phyloP scores from a whole-genome alignment of 352 stramenopile genomes.

The Thalassiosira exigua region DNA sequence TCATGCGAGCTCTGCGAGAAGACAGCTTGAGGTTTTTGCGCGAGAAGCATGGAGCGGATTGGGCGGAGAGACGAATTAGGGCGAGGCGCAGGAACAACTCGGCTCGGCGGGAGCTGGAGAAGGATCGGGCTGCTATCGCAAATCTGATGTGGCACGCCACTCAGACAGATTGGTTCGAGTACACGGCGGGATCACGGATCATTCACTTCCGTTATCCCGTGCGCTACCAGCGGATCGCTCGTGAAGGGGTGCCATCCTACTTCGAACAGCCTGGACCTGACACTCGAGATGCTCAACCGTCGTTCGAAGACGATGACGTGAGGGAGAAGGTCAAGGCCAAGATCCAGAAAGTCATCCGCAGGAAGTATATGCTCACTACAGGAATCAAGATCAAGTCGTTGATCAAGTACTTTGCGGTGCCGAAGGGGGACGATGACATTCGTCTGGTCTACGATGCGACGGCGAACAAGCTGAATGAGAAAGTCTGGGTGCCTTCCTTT shows the following conservation, averaged over 20 bases:
- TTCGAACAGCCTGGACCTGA: conserved; percentile 30
- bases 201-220: conserved; percentile 49
- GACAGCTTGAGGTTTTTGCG: no score
- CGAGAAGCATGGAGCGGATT: no score
- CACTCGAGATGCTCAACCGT: no score
- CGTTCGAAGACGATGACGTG: no score
- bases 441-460: conserved; percentile 73
- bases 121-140: background rate
- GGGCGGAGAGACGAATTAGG: no score
- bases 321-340: background rate
- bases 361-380: conserved; percentile 23
- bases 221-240: conserved; percentile 17
- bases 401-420: conserved; percentile 65
- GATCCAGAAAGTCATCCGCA: background rate
- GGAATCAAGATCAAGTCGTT: conserved; percentile 32
- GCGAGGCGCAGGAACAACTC: no score
- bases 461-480: conserved; percentile 58
- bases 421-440: conserved; percentile 64
- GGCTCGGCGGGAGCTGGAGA: no score
- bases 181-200: conserved; percentile 28
- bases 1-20: no score
- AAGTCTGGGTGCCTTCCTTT: conserved; percentile 66
- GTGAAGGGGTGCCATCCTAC: conserved; percentile 40
- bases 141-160: background rate
- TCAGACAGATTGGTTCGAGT: conserved; percentile 44